A percentile compares a stretch with the other conserved stretches of the same genome.
Evolutionary conservation across 768 basidiomycete species (phyloP).

Genomic region (Rhizopogon rudus): DNA sequence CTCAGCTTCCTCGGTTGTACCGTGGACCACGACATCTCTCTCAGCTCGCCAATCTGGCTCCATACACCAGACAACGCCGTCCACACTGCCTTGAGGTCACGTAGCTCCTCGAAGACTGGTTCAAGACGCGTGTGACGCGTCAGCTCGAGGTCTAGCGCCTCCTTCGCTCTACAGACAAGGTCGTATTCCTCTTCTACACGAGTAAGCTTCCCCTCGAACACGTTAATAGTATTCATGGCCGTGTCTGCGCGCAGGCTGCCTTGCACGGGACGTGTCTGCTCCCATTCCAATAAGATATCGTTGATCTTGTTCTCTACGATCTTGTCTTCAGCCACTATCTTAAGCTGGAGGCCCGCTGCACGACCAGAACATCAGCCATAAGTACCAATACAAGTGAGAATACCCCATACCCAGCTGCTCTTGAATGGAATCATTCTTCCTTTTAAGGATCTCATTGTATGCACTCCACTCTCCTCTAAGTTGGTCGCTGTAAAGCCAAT

Average conservation of each 20-base stretch:
- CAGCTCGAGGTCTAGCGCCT: slow-evolving; percentile 91
- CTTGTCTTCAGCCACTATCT: slow-evolving; percentile 99
- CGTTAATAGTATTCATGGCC: slow-evolving; percentile 93
- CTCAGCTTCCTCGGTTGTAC: slow-evolving; percentile 94
- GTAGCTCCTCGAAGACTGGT: slow-evolving; percentile 91
- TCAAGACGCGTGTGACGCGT: slow-evolving; percentile 86
- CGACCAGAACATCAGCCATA: slow-evolving; percentile 3
- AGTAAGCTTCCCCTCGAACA: slow-evolving; percentile 88
- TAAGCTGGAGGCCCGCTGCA: slow-evolving; percentile 92
- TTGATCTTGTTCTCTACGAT: slow-evolving; percentile 94
- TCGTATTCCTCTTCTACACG: slow-evolving; percentile 94
- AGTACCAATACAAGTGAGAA: slow-evolving; percentile 3
- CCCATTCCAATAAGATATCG: slow-evolving; percentile 91
- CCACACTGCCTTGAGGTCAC: slow-evolving; percentile 98
- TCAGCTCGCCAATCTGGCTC: slow-evolving; percentile 85
- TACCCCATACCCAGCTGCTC: slow-evolving; percentile 81
- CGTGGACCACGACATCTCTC: slow-evolving; percentile 86
- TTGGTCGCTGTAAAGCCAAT: slow-evolving; percentile 99
- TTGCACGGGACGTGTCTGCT: slow-evolving; percentile 92
- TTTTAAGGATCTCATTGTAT: slow-evolving; percentile 94
- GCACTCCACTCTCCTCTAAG: slow-evolving; percentile 98
- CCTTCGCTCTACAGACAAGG: slow-evolving; percentile 92
- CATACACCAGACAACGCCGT: slow-evolving; percentile 97
- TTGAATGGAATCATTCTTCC: slow-evolving; percentile 98
- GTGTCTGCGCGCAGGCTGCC: slow-evolving; percentile 95